phyloP scores from a whole-genome alignment of 352 stramenopile genomes.

The Phytopythium litorale region DNA sequence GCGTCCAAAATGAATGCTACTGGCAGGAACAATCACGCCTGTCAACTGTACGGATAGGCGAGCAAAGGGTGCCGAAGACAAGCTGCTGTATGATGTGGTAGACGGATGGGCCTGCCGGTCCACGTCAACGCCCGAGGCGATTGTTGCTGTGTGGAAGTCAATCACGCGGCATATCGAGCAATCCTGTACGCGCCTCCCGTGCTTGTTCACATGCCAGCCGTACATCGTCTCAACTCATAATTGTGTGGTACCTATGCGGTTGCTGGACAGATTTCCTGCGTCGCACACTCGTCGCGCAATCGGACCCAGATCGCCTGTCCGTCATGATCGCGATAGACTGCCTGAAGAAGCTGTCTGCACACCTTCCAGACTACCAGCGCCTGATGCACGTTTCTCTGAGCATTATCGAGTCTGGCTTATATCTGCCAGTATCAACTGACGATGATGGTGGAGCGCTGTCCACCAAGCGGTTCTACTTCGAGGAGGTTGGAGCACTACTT shows the following conservation, averaged over 20 bases:
- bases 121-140: conserved; percentile 29
- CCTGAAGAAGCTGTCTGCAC: conserved; percentile 47
- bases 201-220: too few species aligned
- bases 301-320: conserved; percentile 45
- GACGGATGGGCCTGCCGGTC: conserved; percentile 59
- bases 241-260: not conserved
- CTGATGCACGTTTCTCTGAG: conserved; percentile 49
- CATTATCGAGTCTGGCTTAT: conserved; percentile 52
- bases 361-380: conserved; percentile 56
- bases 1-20: not conserved
- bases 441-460: not conserved
- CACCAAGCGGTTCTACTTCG: conserved; percentile 39
- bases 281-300: conserved; percentile 34
- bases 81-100: conserved; percentile 54
- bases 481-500: conserved; percentile 28
- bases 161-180: conserved; percentile 61
- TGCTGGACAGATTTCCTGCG: conserved; percentile 50
- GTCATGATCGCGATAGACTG: conserved; percentile 72
- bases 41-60: not conserved
- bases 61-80: conserved; percentile 19
- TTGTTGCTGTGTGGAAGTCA: conserved; percentile 57
- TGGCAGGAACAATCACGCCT: not conserved
- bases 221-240: not conserved
- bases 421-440: conserved; percentile 7
- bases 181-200: conserved; percentile 32